A percentile compares a stretch with the other conserved stretches of the same genome.
These are phyloP conservation scores for Dipodascus geniculatus DNA, from an alignment of 805 yeast species.

Conservation along the genomic window DNA sequence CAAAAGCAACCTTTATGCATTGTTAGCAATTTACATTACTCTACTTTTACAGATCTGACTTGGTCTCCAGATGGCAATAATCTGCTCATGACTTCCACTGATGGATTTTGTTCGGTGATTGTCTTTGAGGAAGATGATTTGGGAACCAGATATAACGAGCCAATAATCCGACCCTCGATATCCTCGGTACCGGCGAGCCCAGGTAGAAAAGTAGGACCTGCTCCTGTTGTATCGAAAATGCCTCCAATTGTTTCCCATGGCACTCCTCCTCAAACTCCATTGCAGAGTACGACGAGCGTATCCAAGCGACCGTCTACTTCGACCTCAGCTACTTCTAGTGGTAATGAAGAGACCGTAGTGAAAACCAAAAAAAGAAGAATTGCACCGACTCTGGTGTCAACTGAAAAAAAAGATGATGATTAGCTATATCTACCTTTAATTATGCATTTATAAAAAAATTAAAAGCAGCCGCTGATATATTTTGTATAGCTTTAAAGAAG, in stretches of 20 bases:
- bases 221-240: neutral
- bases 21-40: slow-evolving; percentile 73
- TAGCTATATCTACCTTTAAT: neutral
- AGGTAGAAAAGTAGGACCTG: neutral
- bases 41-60: slow-evolving; percentile 73
- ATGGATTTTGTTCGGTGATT: slow-evolving; percentile 78
- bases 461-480: neutral
- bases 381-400: slow-evolving; percentile 25
- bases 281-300: neutral
- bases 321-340: neutral
- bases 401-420: neutral
- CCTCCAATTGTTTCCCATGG: neutral
- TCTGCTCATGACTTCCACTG: slow-evolving; percentile 71
- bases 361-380: slow-evolving; percentile 27
- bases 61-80: slow-evolving; percentile 74
- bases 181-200: slow-evolving; percentile 4
- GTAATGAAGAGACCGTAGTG: neutral
- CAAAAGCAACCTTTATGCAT: slow-evolving; percentile 55
- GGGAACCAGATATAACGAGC: slow-evolving; percentile 31
- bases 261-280: neutral
- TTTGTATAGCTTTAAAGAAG: neutral
- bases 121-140: slow-evolving; percentile 41
- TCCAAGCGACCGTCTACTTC: neutral
- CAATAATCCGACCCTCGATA: slow-evolving; percentile 6
- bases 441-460: neutral